Conservation (phyloP, 2,329 filamentous ascomycete species). For the Aspergillus costaricaensis region DNA sequence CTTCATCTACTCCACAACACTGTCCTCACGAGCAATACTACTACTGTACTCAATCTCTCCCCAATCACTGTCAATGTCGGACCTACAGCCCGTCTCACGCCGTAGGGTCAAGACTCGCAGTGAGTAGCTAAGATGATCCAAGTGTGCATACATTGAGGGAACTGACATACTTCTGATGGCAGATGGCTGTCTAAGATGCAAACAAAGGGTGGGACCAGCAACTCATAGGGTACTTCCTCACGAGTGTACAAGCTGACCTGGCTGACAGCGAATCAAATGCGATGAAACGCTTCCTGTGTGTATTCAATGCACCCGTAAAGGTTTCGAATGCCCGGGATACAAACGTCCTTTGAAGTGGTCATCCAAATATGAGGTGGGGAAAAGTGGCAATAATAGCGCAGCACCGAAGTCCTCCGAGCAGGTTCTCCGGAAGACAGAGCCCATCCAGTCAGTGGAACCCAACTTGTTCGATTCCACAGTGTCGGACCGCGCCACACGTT, state of each 20-base stretch:
- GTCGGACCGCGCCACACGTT: too few relatives aligned
- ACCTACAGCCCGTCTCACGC: not conserved
- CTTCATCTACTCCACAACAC: not conserved
- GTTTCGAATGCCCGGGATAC: slow-evolving; percentile 11
- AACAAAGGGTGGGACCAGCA: not conserved
- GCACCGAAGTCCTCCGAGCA: not conserved
- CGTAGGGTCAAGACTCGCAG: slow-evolving; percentile 1
- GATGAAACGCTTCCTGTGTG: slow-evolving; percentile 10
- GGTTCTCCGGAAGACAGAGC: not conserved
- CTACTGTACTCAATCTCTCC: not conserved
- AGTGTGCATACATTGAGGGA: too few relatives aligned
- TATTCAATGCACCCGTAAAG: slow-evolving; percentile 10
- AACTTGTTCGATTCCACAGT: too few relatives aligned
- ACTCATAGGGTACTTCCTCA: not conserved
- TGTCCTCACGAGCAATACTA: not conserved
- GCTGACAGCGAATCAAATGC: slow-evolving; percentile 12
- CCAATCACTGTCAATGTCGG: not conserved
- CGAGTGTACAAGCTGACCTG: not conserved
- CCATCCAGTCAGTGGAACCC: not conserved
- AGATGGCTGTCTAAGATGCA: slow-evolving; percentile 9
- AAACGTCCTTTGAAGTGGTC: slow-evolving; percentile 13
- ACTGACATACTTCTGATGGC: not conserved
- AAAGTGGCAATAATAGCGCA: not conserved
- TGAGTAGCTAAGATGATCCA: not conserved
- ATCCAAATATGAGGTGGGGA: slow-evolving; percentile 12